Evolutionary conservation across 2,329 filamentous ascomycete species (phyloP).

Genomic region (Claviceps monticola): DNA sequence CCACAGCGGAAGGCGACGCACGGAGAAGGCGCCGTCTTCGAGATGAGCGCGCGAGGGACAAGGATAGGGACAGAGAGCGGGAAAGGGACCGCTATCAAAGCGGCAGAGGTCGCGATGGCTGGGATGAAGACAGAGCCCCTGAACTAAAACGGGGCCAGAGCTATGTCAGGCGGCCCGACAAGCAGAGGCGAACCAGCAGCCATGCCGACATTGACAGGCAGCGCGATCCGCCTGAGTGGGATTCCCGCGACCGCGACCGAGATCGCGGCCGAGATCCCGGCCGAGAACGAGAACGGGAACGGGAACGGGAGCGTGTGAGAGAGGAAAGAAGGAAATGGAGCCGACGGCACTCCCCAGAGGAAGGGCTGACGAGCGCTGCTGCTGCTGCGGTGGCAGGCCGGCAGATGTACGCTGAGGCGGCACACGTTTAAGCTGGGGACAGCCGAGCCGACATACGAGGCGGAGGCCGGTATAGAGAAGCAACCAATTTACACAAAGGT

Average conservation of each 20-base stretch:
- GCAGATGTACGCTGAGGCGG: slow-evolving; percentile 19
- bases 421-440: slow-evolving; percentile 12
- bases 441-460: not conserved
- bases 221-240: slow-evolving; percentile 21
- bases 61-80: slow-evolving; percentile 21
- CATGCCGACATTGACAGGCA: slow-evolving; percentile 34
- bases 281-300: slow-evolving; percentile 18
- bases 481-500: no score
- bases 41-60: slow-evolving; percentile 16
- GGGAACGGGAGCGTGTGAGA: slow-evolving; percentile 17
- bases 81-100: slow-evolving; percentile 22
- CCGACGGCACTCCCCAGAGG: slow-evolving; percentile 18
- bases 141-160: slow-evolving; percentile 17
- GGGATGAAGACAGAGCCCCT: slow-evolving; percentile 19
- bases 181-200: slow-evolving; percentile 32
- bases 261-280: slow-evolving; percentile 17
- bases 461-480: no score
- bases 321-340: slow-evolving; percentile 23
- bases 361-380: slow-evolving; percentile 17
- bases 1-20: slow-evolving; percentile 19
- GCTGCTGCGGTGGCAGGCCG: slow-evolving; percentile 19
- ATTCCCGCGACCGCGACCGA: slow-evolving; percentile 10
- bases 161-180: slow-evolving; percentile 26
- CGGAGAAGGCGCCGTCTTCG: slow-evolving; percentile 12
- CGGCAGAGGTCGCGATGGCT: slow-evolving; percentile 20